Evolutionary conservation across 805 yeast genomes (phyloP), one percentile per base, ranked within the genome.

Genomic region (Saccharomycopsis lassenensis): DNA sequence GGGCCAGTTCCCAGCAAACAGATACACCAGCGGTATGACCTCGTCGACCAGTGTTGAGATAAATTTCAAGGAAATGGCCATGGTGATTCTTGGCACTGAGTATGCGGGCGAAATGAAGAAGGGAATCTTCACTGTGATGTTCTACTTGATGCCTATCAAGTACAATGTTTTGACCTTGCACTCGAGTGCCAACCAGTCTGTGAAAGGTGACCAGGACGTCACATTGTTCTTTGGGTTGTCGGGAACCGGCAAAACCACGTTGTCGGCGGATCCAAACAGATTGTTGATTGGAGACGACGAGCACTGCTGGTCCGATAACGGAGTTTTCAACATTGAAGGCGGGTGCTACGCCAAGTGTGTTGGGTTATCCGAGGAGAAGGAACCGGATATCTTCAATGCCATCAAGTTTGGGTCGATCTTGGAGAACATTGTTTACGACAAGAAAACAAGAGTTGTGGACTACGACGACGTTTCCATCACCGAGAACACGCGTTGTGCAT

Each of bases 41-140:
- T 87, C 96, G 24, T 65, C 87, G 46, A 86, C 97, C 31, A 82
- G 95, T 34, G 94, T 89, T 47, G 96, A 86, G 64, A 86, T 89
- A 57, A 89, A 89, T 66, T 89, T 89, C 72, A 82, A 86, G 66
- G 85, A 74, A 49, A 87, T 87, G 95, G 98, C 91, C 68, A 89
- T 91, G 98, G 86, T 89, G 46, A 91, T 89, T 55, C 71, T 91
- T 52, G 98, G 98, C 63, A 89, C 97, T 30, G 98, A 89, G 69
- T 89, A 89, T 57, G 98, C 98, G 37, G 98, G 98, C 55, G 98
- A 89, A 70, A 89, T 89, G 98, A 89, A 89, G 71, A 89, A 89
- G 70, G 98, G 98, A 67, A 86, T 89, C 54, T 86, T 89, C 74
- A 86, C 97, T 16, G 97, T 89, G 44, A 89, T 89, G 98, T 89